phyloP scores from a whole-genome alignment of 345 rosid species.

The Adansonia digitata region DNA sequence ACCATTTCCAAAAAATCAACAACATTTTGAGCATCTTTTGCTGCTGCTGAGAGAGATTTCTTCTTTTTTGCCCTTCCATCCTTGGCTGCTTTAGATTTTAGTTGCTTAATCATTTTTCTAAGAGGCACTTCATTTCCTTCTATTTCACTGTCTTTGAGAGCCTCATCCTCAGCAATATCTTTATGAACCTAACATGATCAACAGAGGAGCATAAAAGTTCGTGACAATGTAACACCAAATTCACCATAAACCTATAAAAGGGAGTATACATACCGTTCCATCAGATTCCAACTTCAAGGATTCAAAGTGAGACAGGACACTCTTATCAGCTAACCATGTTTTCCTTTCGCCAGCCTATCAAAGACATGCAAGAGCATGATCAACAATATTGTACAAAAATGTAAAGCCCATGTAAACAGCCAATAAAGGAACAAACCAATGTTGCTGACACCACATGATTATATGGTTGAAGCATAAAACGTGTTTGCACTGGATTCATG shows the following conservation, averaged over 20 bases:
- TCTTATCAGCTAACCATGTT: constrained; percentile 84
- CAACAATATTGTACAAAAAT: background rate
- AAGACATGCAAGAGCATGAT: constrained; percentile 18
- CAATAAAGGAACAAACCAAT: background rate
- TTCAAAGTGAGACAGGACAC: constrained; percentile 61
- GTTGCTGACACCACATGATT: background rate
- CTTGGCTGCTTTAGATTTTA: constrained; percentile 67
- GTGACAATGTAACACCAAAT: constrained; percentile 1
- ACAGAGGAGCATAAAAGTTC: constrained; percentile 14
- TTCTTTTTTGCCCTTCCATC: constrained; percentile 46
- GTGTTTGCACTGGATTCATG: background rate
- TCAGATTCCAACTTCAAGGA: constrained; percentile 56
- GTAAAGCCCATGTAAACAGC: background rate
- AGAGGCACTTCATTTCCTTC: constrained; percentile 81
- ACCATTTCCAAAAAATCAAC: constrained; percentile 84
- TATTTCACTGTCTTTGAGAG: constrained; percentile 47
- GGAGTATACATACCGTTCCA: constrained; percentile 40
- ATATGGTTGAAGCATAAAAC: constrained; percentile 3
- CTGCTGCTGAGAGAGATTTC: constrained; percentile 38
- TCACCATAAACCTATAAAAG: constrained; percentile 14
- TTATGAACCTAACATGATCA: constrained; percentile 44
- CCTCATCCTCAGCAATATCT: constrained; percentile 38
- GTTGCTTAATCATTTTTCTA: constrained; percentile 60
- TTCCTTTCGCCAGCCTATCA: constrained; percentile 53
- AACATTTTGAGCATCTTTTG: constrained; percentile 49